Percentiles rank a stretch among this genome's conserved stretches.
These are phyloP conservation scores for Aspergillus nomiae DNA, from an alignment of 2,329 filamentous ascomycete genomes.

Conservation along the genomic window DNA sequence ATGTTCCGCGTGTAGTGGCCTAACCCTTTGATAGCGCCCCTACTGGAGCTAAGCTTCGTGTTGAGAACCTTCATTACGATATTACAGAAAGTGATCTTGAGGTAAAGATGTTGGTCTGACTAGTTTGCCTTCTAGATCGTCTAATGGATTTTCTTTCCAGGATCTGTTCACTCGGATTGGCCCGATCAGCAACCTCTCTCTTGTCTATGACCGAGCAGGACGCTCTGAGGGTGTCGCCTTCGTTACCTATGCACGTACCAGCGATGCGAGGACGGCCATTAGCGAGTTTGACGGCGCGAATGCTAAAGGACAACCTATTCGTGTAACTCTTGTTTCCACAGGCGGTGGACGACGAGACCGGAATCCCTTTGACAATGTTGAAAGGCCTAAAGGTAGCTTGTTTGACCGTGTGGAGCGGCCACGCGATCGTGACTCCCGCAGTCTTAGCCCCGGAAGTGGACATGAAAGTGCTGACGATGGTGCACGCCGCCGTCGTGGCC, in stretches of 20 bases:
- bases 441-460: constrained; percentile 43
- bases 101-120: constrained; percentile 48
- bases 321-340: constrained; percentile 66
- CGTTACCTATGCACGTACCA: constrained; percentile 72
- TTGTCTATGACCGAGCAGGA: constrained; percentile 84
- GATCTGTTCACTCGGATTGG: constrained; percentile 81
- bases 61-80: constrained; percentile 92
- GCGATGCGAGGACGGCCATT: constrained; percentile 74
- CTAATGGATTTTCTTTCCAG: constrained; percentile 47
- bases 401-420: constrained; percentile 63
- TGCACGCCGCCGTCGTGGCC: constrained; percentile 45
- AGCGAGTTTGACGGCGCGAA: constrained; percentile 86
- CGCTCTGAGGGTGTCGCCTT: constrained; percentile 83
- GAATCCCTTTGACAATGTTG: constrained; percentile 53
- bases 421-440: constrained; percentile 41
- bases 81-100: constrained; percentile 81
- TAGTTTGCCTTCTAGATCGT: background rate
- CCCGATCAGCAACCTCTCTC: constrained; percentile 65
- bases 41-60: constrained; percentile 70
- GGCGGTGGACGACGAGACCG: constrained; percentile 34
- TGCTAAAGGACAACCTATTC: constrained; percentile 84
- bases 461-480: constrained; percentile 34
- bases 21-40: constrained; percentile 46
- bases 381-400: constrained; percentile 60
- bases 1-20: background rate